Base-by-base conservation (phyloP, 768 basidiomycete species). In the Lactarius quietus region DNA sequence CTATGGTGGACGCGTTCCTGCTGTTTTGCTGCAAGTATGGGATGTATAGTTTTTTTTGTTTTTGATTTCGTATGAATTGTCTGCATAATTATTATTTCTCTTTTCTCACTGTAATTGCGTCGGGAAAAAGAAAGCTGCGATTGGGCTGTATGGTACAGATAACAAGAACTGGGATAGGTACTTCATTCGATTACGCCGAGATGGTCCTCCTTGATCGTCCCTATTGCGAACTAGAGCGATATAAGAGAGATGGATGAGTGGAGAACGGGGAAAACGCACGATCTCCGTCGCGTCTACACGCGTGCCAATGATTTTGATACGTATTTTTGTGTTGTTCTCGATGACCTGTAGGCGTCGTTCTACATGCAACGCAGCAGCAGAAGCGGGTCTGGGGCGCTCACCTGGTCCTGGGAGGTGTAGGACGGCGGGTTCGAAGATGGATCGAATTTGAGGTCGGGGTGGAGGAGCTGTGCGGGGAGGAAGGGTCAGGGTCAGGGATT, bases 221-320 rank as follows among this genome's bases (percentile, higher is more conserved):
- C 96, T 69, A 98, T 98, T 2, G 95, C 95, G 71, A 98, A 98
- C 95, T 97, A 65, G 1, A 31, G 1, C n/a, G 57, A 33, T 29
- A 26, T 29, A 5, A 56, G 33, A 28, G 55, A 8, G 33, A 29
- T 17, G 36, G n/a, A 29, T 6, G 51, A 33, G 35, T 67, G 66
- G 41, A n/a, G n/a, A 18, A 35, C 36, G 31, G 59, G 53, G 28
- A 38, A 6, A 18, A 79, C 93, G 69, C 74, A 95, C 95, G 70
- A 99, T 97, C 77, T 98, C 95, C 28, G 95, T 98, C 38, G 95
- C 95, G 73, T 99, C 97, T 4, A 98, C 93, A 73, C 95, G 87
- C 28, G 95, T 97, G 36, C 97, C 97, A n/a, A 99, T 95, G 52
- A 99, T 93, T 78, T 98, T 96, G 76, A 98, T 83, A 43, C 97